Evolutionary conservation across 768 basidiomycete genomes (phyloP).

Genomic region (Trametopsis cervina): DNA sequence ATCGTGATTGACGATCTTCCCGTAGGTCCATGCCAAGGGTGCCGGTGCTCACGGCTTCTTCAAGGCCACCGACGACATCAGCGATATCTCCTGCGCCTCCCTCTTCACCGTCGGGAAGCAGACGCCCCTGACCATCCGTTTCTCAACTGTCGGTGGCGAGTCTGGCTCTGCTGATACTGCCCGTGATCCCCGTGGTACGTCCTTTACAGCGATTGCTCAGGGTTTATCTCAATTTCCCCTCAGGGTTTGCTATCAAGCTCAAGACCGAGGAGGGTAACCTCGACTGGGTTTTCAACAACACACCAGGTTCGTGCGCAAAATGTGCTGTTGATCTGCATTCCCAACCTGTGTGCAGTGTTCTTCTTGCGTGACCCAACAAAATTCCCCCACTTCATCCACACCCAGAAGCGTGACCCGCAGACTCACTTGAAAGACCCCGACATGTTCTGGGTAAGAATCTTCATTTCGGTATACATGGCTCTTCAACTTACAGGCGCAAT

Average conservation of each 20-base stretch:
- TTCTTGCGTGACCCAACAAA: constrained; percentile 83
- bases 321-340: not conserved
- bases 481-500: no score
- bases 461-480: no score
- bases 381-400: constrained; percentile 94
- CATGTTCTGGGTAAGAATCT: constrained; percentile 66
- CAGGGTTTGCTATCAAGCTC: constrained; percentile 84
- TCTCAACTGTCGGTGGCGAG: constrained; percentile 92
- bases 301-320: constrained; percentile 34
- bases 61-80: constrained; percentile 79
- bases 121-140: constrained; percentile 72
- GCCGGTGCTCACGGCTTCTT: constrained; percentile 93
- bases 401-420: constrained; percentile 86
- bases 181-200: constrained; percentile 66
- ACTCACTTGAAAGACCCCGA: constrained; percentile 87
- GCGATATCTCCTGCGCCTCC: constrained; percentile 69
- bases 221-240: not conserved
- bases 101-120: constrained; percentile 65
- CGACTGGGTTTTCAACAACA: constrained; percentile 92
- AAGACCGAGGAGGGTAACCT: constrained; percentile 88
- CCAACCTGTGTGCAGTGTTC: constrained; percentile 42
- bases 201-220: not conserved
- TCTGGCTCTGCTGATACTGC: constrained; percentile 87
- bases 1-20: no score
- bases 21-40: constrained; percentile 83